A percentile compares a stretch with the other conserved stretches of the same genome.
These are phyloP conservation scores for Rhododendron henanense DNA, from an alignment of 148 eudicot species.

Conservation along the genomic window DNA sequence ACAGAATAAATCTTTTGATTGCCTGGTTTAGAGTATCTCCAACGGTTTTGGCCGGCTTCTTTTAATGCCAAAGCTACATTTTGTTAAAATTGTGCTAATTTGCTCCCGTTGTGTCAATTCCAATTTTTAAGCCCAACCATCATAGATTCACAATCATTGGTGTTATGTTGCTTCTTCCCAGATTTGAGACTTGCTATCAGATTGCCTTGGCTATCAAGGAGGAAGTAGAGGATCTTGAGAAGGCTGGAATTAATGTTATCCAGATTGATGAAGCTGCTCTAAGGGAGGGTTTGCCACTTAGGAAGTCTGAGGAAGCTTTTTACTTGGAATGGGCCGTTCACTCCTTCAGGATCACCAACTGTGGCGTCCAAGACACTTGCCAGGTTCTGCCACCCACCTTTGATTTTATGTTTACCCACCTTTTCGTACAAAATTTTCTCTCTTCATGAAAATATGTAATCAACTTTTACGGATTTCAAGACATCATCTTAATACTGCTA, in stretches of 20 bases:
- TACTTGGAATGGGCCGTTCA: slow-evolving; percentile 98
- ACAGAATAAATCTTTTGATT: neutral
- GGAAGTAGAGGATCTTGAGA: slow-evolving; percentile 96
- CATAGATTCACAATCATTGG: neutral
- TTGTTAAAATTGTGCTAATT: neutral
- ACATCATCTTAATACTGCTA: neutral
- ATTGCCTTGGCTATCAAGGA: slow-evolving; percentile 96
- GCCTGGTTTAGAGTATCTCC: neutral
- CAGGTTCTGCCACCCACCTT: slow-evolving; percentile 41
- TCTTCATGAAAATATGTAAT: neutral
- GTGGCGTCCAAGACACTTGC: slow-evolving; percentile 77
- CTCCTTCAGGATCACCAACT: slow-evolving; percentile 95
- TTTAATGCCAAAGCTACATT: neutral
- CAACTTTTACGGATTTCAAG: neutral
- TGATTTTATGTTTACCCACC: neutral
- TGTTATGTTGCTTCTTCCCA: slow-evolving; percentile 12
- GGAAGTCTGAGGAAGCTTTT: slow-evolving; percentile 88
- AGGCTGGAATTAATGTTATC: slow-evolving; percentile 83
- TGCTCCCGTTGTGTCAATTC: neutral
- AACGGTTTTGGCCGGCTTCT: neutral
- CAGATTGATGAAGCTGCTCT: slow-evolving; percentile 98
- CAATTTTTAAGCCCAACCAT: neutral
- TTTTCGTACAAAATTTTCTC: neutral
- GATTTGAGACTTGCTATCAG: slow-evolving; percentile 94
- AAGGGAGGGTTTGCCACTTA: slow-evolving; percentile 90